Conservation (phyloP, 345 rosid genomes). For the Firmiana major region DNA sequence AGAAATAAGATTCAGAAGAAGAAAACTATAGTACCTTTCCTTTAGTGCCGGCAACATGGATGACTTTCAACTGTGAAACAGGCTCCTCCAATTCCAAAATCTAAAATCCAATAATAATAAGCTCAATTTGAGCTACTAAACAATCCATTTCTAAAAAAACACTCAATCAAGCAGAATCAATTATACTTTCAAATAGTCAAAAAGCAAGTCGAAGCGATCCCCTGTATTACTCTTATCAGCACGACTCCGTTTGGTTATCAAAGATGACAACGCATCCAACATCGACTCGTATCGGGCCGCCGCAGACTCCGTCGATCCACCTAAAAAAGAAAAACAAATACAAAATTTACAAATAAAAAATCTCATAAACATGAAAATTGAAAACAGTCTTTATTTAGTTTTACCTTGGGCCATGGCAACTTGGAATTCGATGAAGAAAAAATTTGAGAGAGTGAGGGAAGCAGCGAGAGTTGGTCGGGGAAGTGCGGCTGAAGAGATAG, state of each 20-base stretch:
- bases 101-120: background rate
- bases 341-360: background rate
- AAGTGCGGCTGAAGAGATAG: background rate
- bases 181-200: conserved; percentile 67
- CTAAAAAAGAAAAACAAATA: background rate
- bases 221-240: conserved; percentile 66
- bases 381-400: background rate
- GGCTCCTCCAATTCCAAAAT: conserved; percentile 73
- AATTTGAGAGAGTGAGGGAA: background rate
- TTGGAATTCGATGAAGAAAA: background rate
- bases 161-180: background rate
- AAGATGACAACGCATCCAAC: conserved; percentile 72
- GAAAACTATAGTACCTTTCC: conserved; percentile 57
- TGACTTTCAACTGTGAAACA: conserved; percentile 65
- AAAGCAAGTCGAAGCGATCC: conserved; percentile 67
- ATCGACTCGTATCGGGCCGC: conserved; percentile 51
- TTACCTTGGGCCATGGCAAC: background rate
- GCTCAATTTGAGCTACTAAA: background rate
- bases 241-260: conserved; percentile 74
- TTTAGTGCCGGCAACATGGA: conserved; percentile 98
- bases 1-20: background rate
- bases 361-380: background rate
- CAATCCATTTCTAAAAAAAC: background rate
- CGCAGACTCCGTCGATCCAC: conserved; percentile 24
- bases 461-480: background rate